Percentiles rank a stretch among this genome's conserved stretches.
These are phyloP conservation scores for Gautieria morchelliformis DNA, from an alignment of 768 basidiomycete genomes.

Conservation along the genomic window DNA sequence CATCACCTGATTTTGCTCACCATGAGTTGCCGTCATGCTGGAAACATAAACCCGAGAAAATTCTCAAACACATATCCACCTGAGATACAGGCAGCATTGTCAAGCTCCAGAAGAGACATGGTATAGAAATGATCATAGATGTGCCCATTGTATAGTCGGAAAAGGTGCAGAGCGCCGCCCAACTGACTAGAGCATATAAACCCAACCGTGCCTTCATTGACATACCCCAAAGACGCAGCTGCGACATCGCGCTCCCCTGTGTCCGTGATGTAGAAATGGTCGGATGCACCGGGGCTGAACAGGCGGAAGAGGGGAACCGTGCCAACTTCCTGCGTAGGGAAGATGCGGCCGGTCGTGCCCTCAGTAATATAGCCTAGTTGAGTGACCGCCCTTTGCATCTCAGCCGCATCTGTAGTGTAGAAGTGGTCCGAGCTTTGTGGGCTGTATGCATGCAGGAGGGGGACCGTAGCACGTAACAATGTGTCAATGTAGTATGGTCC, in stretches of 20 bases:
- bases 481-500: no score
- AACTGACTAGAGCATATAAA: not conserved
- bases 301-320: constrained; percentile 8
- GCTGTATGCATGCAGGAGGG: not conserved
- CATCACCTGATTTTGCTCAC: no score
- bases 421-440: constrained; percentile 5
- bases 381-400: constrained; percentile 8
- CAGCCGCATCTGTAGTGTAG: constrained; percentile 9
- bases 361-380: constrained; percentile 7
- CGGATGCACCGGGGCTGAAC: not conserved
- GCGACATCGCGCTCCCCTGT: constrained; percentile 7
- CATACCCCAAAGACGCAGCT: constrained; percentile 5
- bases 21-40: no score
- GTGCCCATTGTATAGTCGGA: constrained; percentile 7
- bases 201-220: constrained; percentile 1
- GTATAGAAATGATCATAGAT: constrained; percentile 14
- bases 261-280: constrained; percentile 13
- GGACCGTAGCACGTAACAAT: no score
- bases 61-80: no score
- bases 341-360: constrained; percentile 2
- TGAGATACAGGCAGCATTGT: no score
- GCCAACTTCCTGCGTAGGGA: not conserved
- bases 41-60: no score
- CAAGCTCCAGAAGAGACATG: not conserved
- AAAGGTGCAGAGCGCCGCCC: constrained; percentile 5